Conservation (phyloP, 768 basidiomycete species). For the Multifurca ochricompacta region DNA sequence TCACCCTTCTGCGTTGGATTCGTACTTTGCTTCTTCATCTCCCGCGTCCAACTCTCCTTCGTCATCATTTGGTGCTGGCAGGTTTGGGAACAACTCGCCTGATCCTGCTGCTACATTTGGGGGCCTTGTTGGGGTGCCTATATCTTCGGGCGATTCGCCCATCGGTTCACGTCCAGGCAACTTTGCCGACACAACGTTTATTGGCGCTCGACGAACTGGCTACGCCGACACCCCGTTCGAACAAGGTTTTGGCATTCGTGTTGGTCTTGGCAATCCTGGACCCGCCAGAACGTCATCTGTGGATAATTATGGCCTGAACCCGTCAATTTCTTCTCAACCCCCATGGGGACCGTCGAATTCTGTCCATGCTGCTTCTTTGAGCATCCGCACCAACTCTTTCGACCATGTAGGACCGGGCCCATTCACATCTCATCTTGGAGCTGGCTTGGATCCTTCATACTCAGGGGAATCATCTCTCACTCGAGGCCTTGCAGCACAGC, state of each 20-base stretch:
- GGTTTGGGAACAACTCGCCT: conserved; percentile 61
- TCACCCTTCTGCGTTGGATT: conserved; percentile 58
- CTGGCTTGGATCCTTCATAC: conserved; percentile 12
- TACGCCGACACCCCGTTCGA: conserved; percentile 17
- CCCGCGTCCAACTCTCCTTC: conserved; percentile 62
- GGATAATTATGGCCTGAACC: conserved; percentile 13
- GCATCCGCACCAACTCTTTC: conserved; percentile 7
- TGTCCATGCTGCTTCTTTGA: conserved; percentile 2
- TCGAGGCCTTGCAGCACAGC: conserved; percentile 9
- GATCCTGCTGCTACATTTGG: conserved; percentile 55
- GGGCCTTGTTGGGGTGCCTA: conserved; percentile 36
- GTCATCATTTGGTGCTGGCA: conserved; percentile 57
- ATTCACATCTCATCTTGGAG: conserved; percentile 4
- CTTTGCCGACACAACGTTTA: conserved; percentile 4
- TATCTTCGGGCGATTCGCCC: conserved; percentile 13
- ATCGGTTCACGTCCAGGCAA: conserved; percentile 14
- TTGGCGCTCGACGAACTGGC: conserved; percentile 9
- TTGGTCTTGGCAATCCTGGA: conserved; percentile 6
- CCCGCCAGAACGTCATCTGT: conserved; percentile 10
- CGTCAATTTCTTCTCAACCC: conserved; percentile 12
- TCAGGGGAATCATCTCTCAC: conserved; percentile 8
- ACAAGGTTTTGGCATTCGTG: conserved; percentile 11
- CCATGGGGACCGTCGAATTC: conserved; percentile 11
- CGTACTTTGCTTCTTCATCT: conserved; percentile 46
- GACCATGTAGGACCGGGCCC: conserved; percentile 14